A percentile compares a stretch with the other conserved stretches of the same genome.
These are phyloP conservation scores for Achaetomium macrosporum DNA, from an alignment of 2,329 filamentous ascomycete species.

Conservation along the genomic window DNA sequence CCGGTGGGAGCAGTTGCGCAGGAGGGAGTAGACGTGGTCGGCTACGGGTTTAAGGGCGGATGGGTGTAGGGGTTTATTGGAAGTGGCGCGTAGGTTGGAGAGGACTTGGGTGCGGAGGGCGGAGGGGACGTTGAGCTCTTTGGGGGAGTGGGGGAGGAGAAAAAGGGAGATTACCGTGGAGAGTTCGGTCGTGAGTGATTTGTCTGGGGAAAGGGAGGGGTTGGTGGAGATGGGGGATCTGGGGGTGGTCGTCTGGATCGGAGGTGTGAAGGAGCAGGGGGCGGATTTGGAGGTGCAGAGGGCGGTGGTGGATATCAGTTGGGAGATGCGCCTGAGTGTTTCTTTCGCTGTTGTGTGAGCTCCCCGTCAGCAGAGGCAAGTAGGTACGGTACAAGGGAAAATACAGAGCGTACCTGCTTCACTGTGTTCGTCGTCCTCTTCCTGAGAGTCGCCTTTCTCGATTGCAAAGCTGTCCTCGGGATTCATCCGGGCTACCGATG, in stretches of 20 bases:
- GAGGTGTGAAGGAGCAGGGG: conserved; percentile 3
- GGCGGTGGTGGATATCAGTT: conserved; percentile 19
- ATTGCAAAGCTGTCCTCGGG: conserved; percentile 18
- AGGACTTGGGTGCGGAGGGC: conserved; percentile 37
- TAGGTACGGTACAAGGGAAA: background rate
- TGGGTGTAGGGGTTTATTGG: conserved; percentile 29
- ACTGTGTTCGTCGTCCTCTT: conserved; percentile 10
- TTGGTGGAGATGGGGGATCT: conserved; percentile 9
- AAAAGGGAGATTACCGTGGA: conserved; percentile 37
- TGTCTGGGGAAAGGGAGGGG: conserved; percentile 9
- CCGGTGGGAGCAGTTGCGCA: conserved; percentile 44
- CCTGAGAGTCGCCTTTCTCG: conserved; percentile 4
- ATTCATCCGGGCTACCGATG: conserved; percentile 23
- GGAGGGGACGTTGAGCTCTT: conserved; percentile 44
- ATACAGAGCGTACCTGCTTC: conserved; percentile 30
- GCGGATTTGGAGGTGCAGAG: conserved; percentile 15
- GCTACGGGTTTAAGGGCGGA: conserved; percentile 37
- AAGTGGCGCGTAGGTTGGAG: conserved; percentile 29
- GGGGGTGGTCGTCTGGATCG: conserved; percentile 9
- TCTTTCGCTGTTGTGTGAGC: conserved; percentile 24
- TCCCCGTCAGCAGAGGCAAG: background rate
- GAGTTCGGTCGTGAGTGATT: conserved; percentile 28
- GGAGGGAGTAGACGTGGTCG: conserved; percentile 41
- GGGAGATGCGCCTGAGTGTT: conserved; percentile 31
- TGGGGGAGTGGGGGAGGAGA: conserved; percentile 36